Conservation (phyloP, 1,284 basidiomycete species). For the Trametes pubescens region DNA sequence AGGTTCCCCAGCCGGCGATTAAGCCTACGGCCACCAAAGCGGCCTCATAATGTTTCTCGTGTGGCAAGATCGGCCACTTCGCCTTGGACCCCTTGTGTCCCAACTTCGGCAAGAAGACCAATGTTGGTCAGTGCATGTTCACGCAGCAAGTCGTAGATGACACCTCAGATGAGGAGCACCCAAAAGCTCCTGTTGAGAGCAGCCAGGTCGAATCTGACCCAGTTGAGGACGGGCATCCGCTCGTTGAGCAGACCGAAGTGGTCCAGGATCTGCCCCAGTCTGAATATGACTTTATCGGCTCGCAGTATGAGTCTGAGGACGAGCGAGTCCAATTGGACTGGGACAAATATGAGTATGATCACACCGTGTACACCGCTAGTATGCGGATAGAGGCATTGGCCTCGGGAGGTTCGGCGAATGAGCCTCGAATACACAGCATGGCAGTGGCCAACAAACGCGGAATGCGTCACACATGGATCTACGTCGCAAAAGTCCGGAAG, state of each 20-base stretch:
- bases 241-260: neutral
- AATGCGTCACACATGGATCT: conserved; percentile 7
- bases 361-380: neutral
- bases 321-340: neutral
- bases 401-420: too few species aligned
- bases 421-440: too few species aligned
- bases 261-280: conserved; percentile 4
- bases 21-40: neutral
- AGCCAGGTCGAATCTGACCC: neutral
- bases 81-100: conserved; percentile 5
- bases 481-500: conserved; percentile 9
- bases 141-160: conserved; percentile 9
- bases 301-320: conserved; percentile 1
- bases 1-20: too few species aligned
- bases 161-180: neutral
- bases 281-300: conserved; percentile 4
- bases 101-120: neutral
- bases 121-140: conserved; percentile 7
- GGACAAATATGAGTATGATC: neutral
- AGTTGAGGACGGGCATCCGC: neutral
- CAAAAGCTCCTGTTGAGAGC: neutral
- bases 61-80: conserved; percentile 11
- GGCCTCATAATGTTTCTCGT: neutral
- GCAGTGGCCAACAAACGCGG: neutral
- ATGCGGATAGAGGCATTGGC: too few species aligned